A percentile compares a stretch with the other conserved stretches of the same genome.
Conservation (phyloP, 805 yeast species). For the Candida gorgasii region DNA sequence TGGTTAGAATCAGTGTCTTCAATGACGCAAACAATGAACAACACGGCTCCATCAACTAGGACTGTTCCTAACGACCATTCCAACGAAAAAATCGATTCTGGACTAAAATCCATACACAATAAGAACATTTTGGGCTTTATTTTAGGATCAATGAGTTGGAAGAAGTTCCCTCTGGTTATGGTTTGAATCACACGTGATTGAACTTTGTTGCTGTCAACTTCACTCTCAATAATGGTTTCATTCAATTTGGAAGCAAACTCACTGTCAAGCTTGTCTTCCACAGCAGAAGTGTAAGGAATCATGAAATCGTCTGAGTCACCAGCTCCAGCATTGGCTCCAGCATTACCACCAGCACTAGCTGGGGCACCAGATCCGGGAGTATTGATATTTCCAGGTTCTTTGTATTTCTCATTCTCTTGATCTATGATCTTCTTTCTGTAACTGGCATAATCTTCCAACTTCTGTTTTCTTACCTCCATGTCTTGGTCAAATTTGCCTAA, state of each 20-base stretch:
- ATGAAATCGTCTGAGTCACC: constrained; percentile 29
- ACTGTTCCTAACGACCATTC: constrained; percentile 90
- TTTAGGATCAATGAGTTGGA: constrained; percentile 47
- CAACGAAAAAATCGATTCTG: constrained; percentile 79
- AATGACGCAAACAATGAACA: constrained; percentile 67
- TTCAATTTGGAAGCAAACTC: constrained; percentile 57
- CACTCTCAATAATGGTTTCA: constrained; percentile 56
- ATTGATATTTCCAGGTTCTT: constrained; percentile 14
- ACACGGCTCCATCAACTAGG: constrained; percentile 76
- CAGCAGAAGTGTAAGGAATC: constrained; percentile 69
- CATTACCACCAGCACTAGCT: background rate
- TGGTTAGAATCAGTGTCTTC: constrained; percentile 48
- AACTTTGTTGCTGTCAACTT: constrained; percentile 50
- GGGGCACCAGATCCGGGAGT: background rate
- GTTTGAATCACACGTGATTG: constrained; percentile 67
- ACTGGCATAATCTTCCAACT: constrained; percentile 56
- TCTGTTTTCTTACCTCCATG: constrained; percentile 47
- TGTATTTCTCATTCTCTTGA: constrained; percentile 45
- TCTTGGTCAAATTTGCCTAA: constrained; percentile 48
- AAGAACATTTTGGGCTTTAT: constrained; percentile 61
- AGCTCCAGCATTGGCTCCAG: background rate
- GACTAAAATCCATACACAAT: constrained; percentile 78
- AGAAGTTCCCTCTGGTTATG: constrained; percentile 67
- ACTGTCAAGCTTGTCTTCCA: constrained; percentile 63
- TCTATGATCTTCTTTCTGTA: constrained; percentile 62